These are phyloP conservation scores for Paralagenidium karlingii DNA, from an alignment of 352 stramenopile species.

Conservation along the genomic window DNA sequence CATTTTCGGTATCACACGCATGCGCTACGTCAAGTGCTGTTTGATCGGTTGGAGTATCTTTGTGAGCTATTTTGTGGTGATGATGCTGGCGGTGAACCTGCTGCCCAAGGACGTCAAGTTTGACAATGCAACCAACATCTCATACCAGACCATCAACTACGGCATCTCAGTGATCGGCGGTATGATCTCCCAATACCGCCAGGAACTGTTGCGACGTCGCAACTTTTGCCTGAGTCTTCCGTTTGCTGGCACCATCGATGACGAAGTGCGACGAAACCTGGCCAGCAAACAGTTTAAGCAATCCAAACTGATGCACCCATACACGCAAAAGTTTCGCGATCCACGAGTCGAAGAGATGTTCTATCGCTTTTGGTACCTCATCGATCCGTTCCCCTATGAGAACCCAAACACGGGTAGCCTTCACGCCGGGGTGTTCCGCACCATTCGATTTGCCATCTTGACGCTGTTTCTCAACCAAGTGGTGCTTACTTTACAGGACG, in stretches of 20 bases:
- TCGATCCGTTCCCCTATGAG: slow-evolving; percentile 73
- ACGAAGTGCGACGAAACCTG: slow-evolving; percentile 40
- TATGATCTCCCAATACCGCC: slow-evolving; percentile 78
- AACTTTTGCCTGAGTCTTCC: slow-evolving; percentile 71
- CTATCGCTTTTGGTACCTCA: slow-evolving; percentile 79
- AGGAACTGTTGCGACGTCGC: slow-evolving; percentile 53
- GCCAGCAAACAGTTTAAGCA: slow-evolving; percentile 66
- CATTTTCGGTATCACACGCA: slow-evolving; percentile 75
- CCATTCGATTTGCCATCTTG: slow-evolving; percentile 62
- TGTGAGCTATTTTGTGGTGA: slow-evolving; percentile 47
- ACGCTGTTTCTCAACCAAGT: slow-evolving; percentile 59
- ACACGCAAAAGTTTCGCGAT: slow-evolving; percentile 59
- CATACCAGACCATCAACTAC: slow-evolving; percentile 78
- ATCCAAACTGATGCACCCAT: slow-evolving; percentile 42
- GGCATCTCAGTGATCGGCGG: slow-evolving; percentile 61
- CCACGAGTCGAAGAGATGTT: slow-evolving; percentile 66
- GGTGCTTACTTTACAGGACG: slow-evolving; percentile 58
- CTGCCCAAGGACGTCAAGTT: slow-evolving; percentile 22
- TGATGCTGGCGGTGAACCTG: slow-evolving; percentile 25
- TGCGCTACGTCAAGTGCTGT: slow-evolving; percentile 67
- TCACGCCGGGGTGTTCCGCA: slow-evolving; percentile 55
- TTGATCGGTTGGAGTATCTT: slow-evolving; percentile 61
- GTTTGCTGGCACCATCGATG: slow-evolving; percentile 56
- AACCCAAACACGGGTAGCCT: slow-evolving; percentile 68
- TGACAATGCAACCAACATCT: slow-evolving; percentile 60